Conservation (phyloP, 1,139 yeast species). For the Diutina ranongensis region DNA sequence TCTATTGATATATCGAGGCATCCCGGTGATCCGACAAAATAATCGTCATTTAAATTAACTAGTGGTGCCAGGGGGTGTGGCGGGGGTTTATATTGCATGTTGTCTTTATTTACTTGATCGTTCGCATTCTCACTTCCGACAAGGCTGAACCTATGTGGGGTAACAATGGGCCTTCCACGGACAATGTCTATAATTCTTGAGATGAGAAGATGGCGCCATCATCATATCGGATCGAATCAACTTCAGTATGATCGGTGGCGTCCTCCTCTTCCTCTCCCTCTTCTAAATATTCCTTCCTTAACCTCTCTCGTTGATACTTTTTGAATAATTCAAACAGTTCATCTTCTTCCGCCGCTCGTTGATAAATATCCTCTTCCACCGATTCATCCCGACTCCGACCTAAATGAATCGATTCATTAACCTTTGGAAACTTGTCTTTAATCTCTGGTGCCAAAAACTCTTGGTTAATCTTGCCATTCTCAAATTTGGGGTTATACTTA, state of each 20-base stretch:
- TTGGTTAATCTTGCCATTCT: slow-evolving; percentile 64
- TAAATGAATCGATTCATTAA: slow-evolving; percentile 29
- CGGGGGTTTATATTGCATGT: too few species aligned
- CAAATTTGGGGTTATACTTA: slow-evolving; percentile 76
- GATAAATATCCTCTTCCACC: slow-evolving; percentile 15
- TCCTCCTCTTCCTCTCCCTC: background rate
- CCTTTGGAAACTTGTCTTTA: slow-evolving; percentile 16
- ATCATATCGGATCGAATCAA: background rate
- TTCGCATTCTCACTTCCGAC: too few species aligned
- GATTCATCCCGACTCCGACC: slow-evolving; percentile 20
- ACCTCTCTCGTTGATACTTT: slow-evolving; percentile 9
- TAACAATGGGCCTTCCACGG: background rate
- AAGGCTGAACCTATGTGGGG: background rate
- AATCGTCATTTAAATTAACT: too few species aligned
- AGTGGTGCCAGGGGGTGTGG: too few species aligned
- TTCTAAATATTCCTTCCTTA: slow-evolving; percentile 8
- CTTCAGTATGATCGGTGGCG: background rate
- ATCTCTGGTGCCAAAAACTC: slow-evolving; percentile 51
- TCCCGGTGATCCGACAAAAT: too few species aligned
- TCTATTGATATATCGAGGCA: too few species aligned
- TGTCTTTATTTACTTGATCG: too few species aligned
- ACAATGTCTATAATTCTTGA: background rate
- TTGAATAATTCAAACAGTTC: slow-evolving; percentile 21
- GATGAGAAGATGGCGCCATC: background rate
- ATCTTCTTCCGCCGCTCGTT: slow-evolving; percentile 15